Conservation (phyloP, 345 rosid genomes). For the Corymbia maculata region DNA sequence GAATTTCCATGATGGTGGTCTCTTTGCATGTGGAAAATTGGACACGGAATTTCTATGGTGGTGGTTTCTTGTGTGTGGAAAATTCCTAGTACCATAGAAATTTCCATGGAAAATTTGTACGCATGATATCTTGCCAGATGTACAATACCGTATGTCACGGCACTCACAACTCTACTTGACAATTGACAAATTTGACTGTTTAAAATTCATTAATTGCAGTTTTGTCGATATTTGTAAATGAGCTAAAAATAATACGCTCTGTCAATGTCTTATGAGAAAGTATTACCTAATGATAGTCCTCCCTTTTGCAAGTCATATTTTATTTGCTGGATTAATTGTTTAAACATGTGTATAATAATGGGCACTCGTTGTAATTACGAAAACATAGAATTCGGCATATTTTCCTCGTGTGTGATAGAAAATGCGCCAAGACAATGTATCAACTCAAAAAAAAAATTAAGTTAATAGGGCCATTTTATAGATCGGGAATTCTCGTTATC, state of each 20-base stretch:
- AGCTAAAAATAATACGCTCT: too few species aligned
- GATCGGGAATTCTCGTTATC: not conserved
- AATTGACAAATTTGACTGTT: not conserved
- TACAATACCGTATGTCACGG: too few species aligned
- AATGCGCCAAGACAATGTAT: not conserved
- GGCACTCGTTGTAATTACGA: not conserved
- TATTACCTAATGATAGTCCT: too few species aligned
- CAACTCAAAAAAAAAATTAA: too few species aligned
- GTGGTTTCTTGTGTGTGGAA: too few species aligned
- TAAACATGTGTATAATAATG: too few species aligned
- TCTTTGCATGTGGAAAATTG: not conserved
- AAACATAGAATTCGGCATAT: accelerated
- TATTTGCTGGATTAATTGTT: not conserved
- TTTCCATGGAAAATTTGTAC: not conserved
- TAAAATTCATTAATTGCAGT: not conserved
- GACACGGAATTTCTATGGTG: too few species aligned
- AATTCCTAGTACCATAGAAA: too few species aligned
- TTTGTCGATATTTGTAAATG: accelerated
- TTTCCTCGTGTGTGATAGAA: accelerated
- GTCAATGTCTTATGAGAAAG: too few species aligned
- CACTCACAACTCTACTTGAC: not conserved
- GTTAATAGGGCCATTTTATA: accelerated
- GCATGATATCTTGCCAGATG: accelerated
- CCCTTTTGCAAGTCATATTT: not conserved
- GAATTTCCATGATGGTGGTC: accelerated